Evolutionary conservation across 306 rosid genomes (phyloP), one percentile per base, ranked within the genome.

Genomic region (Mimosa pudica): DNA sequence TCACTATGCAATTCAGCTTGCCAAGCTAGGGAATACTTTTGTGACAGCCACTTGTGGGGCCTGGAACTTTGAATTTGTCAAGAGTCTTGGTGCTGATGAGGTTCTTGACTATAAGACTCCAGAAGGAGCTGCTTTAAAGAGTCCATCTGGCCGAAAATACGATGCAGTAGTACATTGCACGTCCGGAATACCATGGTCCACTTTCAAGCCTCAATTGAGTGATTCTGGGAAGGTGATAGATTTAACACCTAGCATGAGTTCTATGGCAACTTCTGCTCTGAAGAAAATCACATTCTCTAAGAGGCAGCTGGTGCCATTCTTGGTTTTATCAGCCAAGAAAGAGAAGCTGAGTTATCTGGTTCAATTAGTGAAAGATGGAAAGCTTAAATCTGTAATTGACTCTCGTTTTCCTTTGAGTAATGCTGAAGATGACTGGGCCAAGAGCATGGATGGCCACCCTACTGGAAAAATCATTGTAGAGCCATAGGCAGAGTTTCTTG

Each of bases 381-480:
- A 82, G 71, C 87, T 90, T 16, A 92, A 87, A 84, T 71, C 88
- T 7, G 83, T 82, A 20, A 82, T 89, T 3, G 91, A 90, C 76
- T 90, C 92, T 0, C 86, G 17, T 76, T 68, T 81, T 84, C 87
- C 93, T 75, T 62, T 92, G 62, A 87, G 88, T 82, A 92, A 85
- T 77, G 93, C 89, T 70, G 93, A 89, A 78, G 92, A 87, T 86
- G 94, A 92, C 52, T 92, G 97, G 97, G 90, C 92, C 46, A 89
- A 86, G 88, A 87, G 90, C 79, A 84, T 86, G 41, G 90, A 89
- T 47, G 89, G 91, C 58, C 86, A 84, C 76, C 88, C 89, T 74
- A 86, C 91, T 44, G 95, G 95, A 18, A 92, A 90, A 84, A 86
- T 92, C 86, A 78, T 92, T 48, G 84, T 90, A 77, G 94, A 88